Evolutionary conservation across 1,139 yeast genomes (phyloP), one percentile per base, ranked within the genome.

Genomic region (Candida tropicalis): DNA sequence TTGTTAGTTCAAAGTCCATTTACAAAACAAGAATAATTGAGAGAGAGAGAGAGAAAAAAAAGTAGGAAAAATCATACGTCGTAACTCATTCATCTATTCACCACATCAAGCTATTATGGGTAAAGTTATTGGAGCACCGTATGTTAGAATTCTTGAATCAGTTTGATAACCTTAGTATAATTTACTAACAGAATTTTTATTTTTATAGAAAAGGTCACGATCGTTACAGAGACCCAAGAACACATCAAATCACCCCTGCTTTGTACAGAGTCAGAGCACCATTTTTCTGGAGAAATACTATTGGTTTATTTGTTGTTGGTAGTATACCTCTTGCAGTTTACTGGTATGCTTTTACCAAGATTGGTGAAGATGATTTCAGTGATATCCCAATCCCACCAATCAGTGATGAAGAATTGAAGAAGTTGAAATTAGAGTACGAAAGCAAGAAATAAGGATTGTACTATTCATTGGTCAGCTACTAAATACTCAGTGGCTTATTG

Each of bases 321-420:
- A 77, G 84, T 12, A 66, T 88, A 40, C 84, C 95, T 4, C 68
- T 78, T 15, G 84, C 86, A 29, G 84, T 88, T 17, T 90, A 88
- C 63, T 55, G 64, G 42, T 90, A 87, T 72, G 87, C 97, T 0
- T 85, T 81, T 73, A 68, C 72, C 42, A 78, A 81, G 59, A 76
- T 91, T 59, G 81, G 81, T 51, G 81, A 81, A 50, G 97, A 90
- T 60, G 97, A 91, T 54, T 88, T 91, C 60, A 79, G 76, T 39
- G 97, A 90, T 62, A 87, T 91, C 55, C 97, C 97, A 40, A 83
- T 91, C 52, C 98, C 98, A 40, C 97, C 97, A 23, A 77, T 91
- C 52, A 78, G 84, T 35, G 95, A 87, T 47, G 82, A 76, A 43
- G 95, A 89, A 60, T 75, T 91, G 60, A 79, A 77, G 43, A 75